These are phyloP conservation scores for Poronia punctata DNA, from an alignment of 495 filamentous ascomycete species.

Conservation along the genomic window DNA sequence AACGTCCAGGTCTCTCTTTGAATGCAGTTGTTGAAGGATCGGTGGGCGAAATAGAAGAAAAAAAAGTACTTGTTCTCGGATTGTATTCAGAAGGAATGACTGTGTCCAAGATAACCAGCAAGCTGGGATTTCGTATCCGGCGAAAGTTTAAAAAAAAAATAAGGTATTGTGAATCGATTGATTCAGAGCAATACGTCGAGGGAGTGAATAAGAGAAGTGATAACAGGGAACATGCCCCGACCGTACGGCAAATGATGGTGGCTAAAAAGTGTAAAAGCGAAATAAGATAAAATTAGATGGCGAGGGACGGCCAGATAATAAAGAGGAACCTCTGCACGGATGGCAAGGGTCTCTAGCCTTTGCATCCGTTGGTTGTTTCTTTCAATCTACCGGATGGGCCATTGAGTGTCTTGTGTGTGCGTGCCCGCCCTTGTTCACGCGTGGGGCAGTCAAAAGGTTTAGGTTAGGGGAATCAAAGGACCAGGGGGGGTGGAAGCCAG, in stretches of 20 bases:
- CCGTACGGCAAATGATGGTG: slow-evolving; percentile 1
- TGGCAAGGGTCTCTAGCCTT: no score
- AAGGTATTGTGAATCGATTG: slow-evolving; percentile 5
- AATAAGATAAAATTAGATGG: background rate
- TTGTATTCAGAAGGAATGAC: slow-evolving; percentile 9
- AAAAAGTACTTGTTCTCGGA: slow-evolving; percentile 6
- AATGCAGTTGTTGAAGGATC: background rate
- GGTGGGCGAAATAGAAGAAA: slow-evolving; percentile 5
- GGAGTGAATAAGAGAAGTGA: slow-evolving; percentile 13
- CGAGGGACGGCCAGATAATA: slow-evolving; percentile 6
- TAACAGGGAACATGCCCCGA: slow-evolving; percentile 6
- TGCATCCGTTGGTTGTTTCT: no score
- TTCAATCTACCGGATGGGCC: no score
- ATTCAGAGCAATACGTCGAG: slow-evolving; percentile 10
- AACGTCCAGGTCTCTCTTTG: slow-evolving; percentile 13
- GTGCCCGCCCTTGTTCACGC: no score
- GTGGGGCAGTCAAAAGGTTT: no score
- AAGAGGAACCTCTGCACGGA: slow-evolving; percentile 15
- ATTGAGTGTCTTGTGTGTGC: no score
- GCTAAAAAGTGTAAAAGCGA: slow-evolving; percentile 6
- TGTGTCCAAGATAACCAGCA: slow-evolving; percentile 5
- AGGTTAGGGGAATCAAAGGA: no score
- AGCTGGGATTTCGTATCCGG: slow-evolving; percentile 10
- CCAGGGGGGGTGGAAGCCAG: no score
- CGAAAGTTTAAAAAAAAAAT: slow-evolving; percentile 1